Evolutionary conservation across 129 eudicot genomes (phyloP), one percentile per base, ranked within the genome.

Genomic region (Flaveria robusta): DNA sequence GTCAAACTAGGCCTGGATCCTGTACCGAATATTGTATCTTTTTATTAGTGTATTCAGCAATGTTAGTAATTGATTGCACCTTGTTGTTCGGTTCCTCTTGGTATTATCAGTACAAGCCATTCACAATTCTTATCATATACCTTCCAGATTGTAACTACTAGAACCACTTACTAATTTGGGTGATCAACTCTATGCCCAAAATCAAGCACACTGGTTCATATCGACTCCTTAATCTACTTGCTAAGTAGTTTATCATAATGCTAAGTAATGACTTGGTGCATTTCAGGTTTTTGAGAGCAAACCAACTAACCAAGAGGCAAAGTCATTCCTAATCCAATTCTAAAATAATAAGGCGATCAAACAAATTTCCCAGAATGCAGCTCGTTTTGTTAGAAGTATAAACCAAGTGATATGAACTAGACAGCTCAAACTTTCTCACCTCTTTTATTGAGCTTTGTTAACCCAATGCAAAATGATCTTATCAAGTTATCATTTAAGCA

Each of bases 151-250:
- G 29, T 50, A 66, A 20, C 34, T 66, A 63, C 52, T 50, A 66
- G 66, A 77, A 58, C 70, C 69, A 12, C 46, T 43, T 12, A 26
- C 26, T 18, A 42, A 15, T 24, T 69, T 27, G 45, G 16, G 54
- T 41, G 39, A 77, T 68, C 60, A 77, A 68, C 59, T 43, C 31
- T 39, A 68, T 54, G 75, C 69, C 68, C 56, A 67, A 68, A 77
- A 39, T 55, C 58, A 55, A 77, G 46, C 58, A 42, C 15, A 19
- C 41, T 56, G 62, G 69, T 58, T 77, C 59, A 68, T 23, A 41
- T 41, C 56, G 41, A 54, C 75, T 24, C 12, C 73, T 75, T 50
- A 26, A 19, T 3, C 6, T 22, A 75, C 31, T 46, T 46, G 13
- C 62, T 31, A 49, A 64, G 71, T 34, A 34, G 11, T 41, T 55